phyloP scores from a whole-genome alignment of 768 basidiomycete genomes.

The Pleurotus tuber-regium region DNA sequence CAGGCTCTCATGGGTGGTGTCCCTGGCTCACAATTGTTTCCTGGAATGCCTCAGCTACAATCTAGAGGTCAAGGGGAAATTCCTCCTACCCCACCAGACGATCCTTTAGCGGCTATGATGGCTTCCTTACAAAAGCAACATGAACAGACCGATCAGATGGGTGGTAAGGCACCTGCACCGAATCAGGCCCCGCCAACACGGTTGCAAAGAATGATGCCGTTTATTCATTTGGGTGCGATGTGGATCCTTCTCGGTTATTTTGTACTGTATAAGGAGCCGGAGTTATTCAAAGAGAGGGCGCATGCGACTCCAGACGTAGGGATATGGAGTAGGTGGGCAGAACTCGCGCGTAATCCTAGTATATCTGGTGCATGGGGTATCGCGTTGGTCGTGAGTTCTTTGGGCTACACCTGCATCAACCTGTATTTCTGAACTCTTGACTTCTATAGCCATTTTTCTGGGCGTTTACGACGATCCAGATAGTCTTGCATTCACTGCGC shows the following conservation, averaged over 20 bases:
- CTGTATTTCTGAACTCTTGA: not conserved
- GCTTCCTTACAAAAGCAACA: constrained; percentile 15
- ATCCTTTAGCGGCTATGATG: constrained; percentile 48
- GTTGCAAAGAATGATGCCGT: constrained; percentile 59
- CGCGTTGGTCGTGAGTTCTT: constrained; percentile 52
- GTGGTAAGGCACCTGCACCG: constrained; percentile 25
- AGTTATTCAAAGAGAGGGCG: constrained; percentile 36
- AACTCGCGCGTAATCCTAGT: constrained; percentile 36
- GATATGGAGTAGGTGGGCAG: constrained; percentile 64
- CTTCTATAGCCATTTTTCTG: constrained; percentile 71
- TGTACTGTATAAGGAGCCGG: constrained; percentile 63
- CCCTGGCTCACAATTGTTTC: constrained; percentile 19
- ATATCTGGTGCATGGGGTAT: constrained; percentile 39
- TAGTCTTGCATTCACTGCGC: constrained; percentile 68
- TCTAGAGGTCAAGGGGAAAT: constrained; percentile 27
- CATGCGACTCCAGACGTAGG: constrained; percentile 27
- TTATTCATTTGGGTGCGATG: constrained; percentile 62
- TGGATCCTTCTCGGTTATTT: constrained; percentile 70
- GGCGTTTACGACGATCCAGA: constrained; percentile 73
- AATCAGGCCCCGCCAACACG: constrained; percentile 32
- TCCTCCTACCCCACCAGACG: constrained; percentile 16
- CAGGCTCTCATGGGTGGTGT: constrained; percentile 53
- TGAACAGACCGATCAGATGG: constrained; percentile 2
- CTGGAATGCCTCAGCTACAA: constrained; percentile 21
- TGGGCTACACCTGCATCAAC: not conserved